Percentiles rank a stretch among this genome's conserved stretches.
Conservation (phyloP, 176 grass and related monocot genomes). For the Zoysia japonica region DNA sequence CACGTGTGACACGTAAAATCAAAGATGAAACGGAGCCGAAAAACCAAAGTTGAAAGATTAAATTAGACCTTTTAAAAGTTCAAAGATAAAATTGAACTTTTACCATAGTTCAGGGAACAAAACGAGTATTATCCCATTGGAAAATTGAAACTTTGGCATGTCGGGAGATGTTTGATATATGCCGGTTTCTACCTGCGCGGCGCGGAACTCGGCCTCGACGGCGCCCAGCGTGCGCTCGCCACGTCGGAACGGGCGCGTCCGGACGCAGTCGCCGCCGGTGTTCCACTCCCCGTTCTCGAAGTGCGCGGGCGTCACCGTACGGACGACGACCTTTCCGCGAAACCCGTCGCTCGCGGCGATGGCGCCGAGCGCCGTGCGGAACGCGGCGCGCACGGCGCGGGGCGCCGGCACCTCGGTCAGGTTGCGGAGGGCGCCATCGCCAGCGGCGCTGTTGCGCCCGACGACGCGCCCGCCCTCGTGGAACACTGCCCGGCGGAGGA, state of each 20-base stretch:
- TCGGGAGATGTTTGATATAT: background rate
- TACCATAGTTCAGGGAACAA: no score
- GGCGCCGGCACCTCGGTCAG: conserved; percentile 47
- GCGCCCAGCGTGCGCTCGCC: conserved; percentile 39
- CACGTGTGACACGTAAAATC: no score
- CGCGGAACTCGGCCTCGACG: conserved; percentile 53
- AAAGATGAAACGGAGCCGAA: no score
- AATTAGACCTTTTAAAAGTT: no score
- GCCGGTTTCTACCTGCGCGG: conserved; percentile 25
- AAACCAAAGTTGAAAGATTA: no score
- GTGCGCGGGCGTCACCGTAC: conserved; percentile 63
- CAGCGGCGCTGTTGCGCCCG: conserved; percentile 39
- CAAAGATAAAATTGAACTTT: no score
- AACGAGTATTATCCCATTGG: no score
- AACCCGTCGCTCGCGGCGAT: conserved; percentile 6
- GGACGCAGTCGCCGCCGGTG: conserved; percentile 65
- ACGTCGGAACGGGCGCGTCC: conserved; percentile 41
- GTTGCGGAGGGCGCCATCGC: background rate
- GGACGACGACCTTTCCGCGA: conserved; percentile 46
- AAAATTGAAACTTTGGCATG: background rate
- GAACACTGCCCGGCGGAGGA: conserved; percentile 54
- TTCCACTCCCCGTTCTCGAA: conserved; percentile 74
- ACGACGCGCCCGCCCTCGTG: conserved; percentile 32
- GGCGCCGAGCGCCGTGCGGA: conserved; percentile 47
- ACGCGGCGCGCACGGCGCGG: conserved; percentile 39